These are phyloP conservation scores for Jaapia argillacea DNA, from an alignment of 768 basidiomycete genomes.

Conservation along the genomic window DNA sequence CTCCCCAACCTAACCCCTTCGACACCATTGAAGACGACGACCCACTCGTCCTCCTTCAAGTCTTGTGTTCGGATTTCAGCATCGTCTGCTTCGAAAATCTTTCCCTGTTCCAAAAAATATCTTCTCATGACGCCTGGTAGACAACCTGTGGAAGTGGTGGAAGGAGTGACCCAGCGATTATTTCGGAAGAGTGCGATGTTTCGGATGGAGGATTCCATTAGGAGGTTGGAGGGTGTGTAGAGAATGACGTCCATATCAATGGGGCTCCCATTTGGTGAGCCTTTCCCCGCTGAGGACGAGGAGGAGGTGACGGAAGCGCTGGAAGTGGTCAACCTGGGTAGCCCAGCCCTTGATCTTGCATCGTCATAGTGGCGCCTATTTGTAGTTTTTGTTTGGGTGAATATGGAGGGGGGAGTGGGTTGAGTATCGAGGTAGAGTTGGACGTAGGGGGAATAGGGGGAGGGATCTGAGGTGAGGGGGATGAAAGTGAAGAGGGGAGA, in stretches of 20 bases:
- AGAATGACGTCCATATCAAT: conserved; percentile 47
- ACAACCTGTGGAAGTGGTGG: conserved; percentile 44
- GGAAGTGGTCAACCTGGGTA: conserved; percentile 23
- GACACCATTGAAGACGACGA: conserved; percentile 65
- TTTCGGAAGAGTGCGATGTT: conserved; percentile 60
- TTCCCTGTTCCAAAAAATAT: conserved; percentile 53
- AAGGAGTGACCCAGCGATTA: conserved; percentile 56
- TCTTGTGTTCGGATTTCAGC: conserved; percentile 30
- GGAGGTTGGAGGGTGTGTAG: conserved; percentile 35
- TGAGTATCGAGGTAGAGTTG: conserved; percentile 44
- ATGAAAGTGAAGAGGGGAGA: conserved; percentile 20
- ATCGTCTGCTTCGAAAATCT: conserved; percentile 40
- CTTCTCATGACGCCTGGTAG: conserved; percentile 63
- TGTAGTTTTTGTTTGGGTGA: conserved; percentile 68
- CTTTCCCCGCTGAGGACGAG: neutral
- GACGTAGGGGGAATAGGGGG: conserved; percentile 26
- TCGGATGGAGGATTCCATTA: conserved; percentile 62
- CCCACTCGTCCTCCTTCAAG: conserved; percentile 46
- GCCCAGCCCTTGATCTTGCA: conserved; percentile 47
- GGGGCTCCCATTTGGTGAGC: conserved; percentile 7
- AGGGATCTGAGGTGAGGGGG: conserved; percentile 26
- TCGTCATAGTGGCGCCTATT: conserved; percentile 44
- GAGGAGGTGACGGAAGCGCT: neutral
- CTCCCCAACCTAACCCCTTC: conserved; percentile 55
- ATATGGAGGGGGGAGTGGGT: conserved; percentile 42